A percentile compares a stretch with the other conserved stretches of the same genome.
phyloP scores from a whole-genome alignment of 73 alveolate genomes.

The Stentor coeruleus region DNA sequence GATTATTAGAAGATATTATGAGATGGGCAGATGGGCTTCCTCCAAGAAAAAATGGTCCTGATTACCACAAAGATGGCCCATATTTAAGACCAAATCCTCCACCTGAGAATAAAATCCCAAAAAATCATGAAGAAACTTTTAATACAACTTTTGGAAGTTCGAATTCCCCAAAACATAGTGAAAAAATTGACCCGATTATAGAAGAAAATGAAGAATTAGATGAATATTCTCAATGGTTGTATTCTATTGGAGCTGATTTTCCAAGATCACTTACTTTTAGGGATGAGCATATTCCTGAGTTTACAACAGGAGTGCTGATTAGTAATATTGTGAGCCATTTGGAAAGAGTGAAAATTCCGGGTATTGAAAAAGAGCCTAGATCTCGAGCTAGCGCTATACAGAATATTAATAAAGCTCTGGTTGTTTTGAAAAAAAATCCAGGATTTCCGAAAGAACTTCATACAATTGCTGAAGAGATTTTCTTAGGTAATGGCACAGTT shows the following conservation, averaged over 20 bases:
- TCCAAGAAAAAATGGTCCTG: conserved; percentile 13
- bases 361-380: background rate
- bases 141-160: no score
- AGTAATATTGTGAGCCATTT: background rate
- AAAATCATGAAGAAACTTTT: no score
- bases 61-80: background rate
- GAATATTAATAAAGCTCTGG: background rate
- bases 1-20: background rate
- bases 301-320: background rate
- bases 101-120: conserved; percentile 7
- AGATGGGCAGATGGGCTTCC: background rate
- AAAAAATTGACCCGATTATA: no score
- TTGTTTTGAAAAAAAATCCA: background rate
- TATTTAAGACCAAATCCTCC: background rate
- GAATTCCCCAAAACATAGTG: no score
- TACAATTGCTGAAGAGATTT: background rate
- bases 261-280: no score
- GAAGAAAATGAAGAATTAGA: no score
- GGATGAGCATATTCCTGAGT: no score
- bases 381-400: background rate
- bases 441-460: background rate
- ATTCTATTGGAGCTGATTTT: no score
- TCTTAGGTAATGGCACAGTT: background rate
- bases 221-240: no score
- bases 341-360: background rate